These are phyloP conservation scores for Globisporangium middletonii DNA, from an alignment of 352 stramenopile genomes.

Conservation along the genomic window DNA sequence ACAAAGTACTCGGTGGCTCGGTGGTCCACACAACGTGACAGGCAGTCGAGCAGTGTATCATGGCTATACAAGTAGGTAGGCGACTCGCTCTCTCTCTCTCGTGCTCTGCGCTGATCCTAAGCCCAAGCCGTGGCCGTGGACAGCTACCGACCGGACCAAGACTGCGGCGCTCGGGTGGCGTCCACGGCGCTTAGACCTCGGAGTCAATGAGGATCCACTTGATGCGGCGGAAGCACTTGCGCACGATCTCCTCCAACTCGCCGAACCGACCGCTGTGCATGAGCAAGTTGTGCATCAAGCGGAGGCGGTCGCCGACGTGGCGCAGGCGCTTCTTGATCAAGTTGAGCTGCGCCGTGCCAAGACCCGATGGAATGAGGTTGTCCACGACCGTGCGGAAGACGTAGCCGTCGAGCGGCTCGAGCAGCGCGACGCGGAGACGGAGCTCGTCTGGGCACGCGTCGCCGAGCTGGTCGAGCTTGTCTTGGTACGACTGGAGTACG, in stretches of 20 bases:
- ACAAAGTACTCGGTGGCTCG: too few species aligned
- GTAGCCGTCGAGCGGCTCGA: slow-evolving; percentile 77
- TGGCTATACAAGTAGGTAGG: too few species aligned
- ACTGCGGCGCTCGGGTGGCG: too few species aligned
- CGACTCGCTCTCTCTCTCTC: too few species aligned
- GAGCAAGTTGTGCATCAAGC: slow-evolving; percentile 87
- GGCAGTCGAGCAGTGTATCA: too few species aligned
- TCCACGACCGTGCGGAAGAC: slow-evolving; percentile 86
- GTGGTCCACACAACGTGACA: too few species aligned
- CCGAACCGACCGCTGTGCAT: slow-evolving; percentile 84
- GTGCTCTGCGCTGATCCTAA: too few species aligned
- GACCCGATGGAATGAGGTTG: slow-evolving; percentile 72
- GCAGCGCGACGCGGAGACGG: slow-evolving; percentile 56
- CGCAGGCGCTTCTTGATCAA: slow-evolving; percentile 87
- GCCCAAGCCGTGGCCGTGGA: too few species aligned
- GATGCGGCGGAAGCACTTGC: slow-evolving; percentile 89
- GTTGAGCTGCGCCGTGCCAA: slow-evolving; percentile 81
- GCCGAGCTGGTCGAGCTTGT: slow-evolving; percentile 65
- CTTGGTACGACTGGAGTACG: slow-evolving; percentile 64
- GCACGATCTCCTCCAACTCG: slow-evolving; percentile 83
- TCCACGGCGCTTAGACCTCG: slow-evolving; percentile 79
- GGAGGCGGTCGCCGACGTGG: slow-evolving; percentile 78
- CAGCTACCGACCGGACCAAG: too few species aligned
- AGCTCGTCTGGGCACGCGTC: slow-evolving; percentile 61
- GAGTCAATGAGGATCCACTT: slow-evolving; percentile 91